phyloP scores from a whole-genome alignment of 2,329 filamentous ascomycete genomes.

The Calonectria henricotiae region DNA sequence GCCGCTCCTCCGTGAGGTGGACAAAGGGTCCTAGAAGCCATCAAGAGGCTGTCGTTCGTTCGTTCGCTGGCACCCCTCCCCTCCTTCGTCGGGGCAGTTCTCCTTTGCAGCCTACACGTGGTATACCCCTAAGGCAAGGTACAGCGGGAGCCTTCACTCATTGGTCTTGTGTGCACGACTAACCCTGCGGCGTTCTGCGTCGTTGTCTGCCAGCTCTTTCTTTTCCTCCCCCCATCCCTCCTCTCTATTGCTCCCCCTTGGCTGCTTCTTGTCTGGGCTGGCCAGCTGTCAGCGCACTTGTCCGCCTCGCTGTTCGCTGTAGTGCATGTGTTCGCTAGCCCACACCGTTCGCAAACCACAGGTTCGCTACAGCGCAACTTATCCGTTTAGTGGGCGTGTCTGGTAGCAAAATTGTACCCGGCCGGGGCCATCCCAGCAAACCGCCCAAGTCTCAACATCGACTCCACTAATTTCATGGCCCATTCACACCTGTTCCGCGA shows the following conservation, averaged over 20 bases:
- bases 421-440: constrained; percentile 22
- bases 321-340: not conserved
- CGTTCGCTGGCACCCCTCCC: not conserved
- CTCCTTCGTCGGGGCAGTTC: not conserved
- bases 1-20: constrained; percentile 11
- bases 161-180: constrained; percentile 23
- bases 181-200: constrained; percentile 13
- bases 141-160: constrained; percentile 22
- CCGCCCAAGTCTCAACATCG: constrained; percentile 31
- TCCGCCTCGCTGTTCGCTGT: constrained; percentile 18
- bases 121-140: constrained; percentile 22
- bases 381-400: constrained; percentile 10
- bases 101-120: constrained; percentile 20
- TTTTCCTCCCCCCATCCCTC: not conserved
- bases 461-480: constrained; percentile 32
- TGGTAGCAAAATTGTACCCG: constrained; percentile 22
- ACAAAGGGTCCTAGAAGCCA: constrained; percentile 9
- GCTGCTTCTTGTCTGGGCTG: not conserved
- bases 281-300: constrained; percentile 21
- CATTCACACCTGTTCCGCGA: constrained; percentile 28
- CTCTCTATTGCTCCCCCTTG: not conserved
- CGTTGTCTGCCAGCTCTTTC: constrained; percentile 20
- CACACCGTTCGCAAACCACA: constrained; percentile 18
- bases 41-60: constrained; percentile 3
- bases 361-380: constrained; percentile 5